Evolutionary conservation across 169 alveolate species (phyloP), one percentile per base, ranked within the genome.

Genomic region (Plasmodium gonderi): DNA sequence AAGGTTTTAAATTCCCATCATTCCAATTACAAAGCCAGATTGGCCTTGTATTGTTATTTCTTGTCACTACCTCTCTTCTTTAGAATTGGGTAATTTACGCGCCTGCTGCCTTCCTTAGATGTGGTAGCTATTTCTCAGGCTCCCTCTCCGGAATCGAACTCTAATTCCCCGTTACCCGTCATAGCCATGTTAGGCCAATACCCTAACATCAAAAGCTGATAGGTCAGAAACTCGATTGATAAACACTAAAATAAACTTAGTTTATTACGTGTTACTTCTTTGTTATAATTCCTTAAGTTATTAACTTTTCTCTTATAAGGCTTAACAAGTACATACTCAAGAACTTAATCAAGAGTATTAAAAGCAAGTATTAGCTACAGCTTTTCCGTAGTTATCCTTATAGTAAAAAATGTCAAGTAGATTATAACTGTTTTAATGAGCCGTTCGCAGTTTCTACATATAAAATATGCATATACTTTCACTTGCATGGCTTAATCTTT

Each of bases 71-170:
- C 98, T 97, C 98, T 98, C 99, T 96, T 97, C 96, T 95, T 97
- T 97, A 96, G 98, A 98, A 97, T 97, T 97, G 98, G 98, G 98
- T 96, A 97, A 96, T 97, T 97, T 98, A 96, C 98, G 98, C 99
- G 98, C 95, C 98, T 97, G 99, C 98, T 97, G 99, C 99, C 98
- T 97, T 97, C 99, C 98, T 97, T 98, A 97, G 98, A 97, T 97
- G 98, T 97, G 98, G 80, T 72, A 33, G 80, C 80, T 97, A 97
- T 97, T 95, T 97, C 98, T 97, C 98, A 97, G 98, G 99, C 99
- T 97, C 98, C 98, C 98, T 96, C 98, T 96, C 99, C 98, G 98
- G 98, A 96, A 96, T 97, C 99, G 98, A 97, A 97, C 98, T 98
- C 98, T 96, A 97, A 96, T 97, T 96, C 99, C 97, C 99, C 98